A percentile compares a stretch with the other conserved stretches of the same genome.
Evolutionary conservation across 129 eudicot genomes (phyloP).

Genomic region (Silybum marianum): DNA sequence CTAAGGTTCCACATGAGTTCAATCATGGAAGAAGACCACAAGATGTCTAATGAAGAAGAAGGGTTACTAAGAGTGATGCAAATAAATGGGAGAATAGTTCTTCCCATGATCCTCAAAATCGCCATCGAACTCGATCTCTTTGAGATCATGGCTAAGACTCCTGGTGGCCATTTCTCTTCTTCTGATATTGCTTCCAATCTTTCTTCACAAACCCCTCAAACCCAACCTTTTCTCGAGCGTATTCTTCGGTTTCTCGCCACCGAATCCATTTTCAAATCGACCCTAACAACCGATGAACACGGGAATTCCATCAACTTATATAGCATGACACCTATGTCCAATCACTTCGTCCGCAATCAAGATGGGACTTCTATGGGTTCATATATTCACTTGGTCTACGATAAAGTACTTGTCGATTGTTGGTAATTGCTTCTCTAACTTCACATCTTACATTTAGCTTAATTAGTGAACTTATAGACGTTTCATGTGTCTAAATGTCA

Average conservation of each 20-base stretch:
- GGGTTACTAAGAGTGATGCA: conserved; percentile 10
- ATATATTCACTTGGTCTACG: conserved; percentile 23
- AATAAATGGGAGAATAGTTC: conserved; percentile 16
- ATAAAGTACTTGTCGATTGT: conserved; percentile 35
- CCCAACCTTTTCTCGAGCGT: conserved; percentile 41
- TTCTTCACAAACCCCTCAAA: conserved; percentile 28
- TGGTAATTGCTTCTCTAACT: conserved; percentile 20
- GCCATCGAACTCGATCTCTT: conserved; percentile 37
- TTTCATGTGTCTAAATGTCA: too few species aligned
- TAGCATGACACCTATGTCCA: conserved; percentile 35
- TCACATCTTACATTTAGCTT: too few species aligned
- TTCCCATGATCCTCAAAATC: conserved; percentile 45
- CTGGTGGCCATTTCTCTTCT: conserved; percentile 28
- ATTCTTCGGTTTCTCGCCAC: conserved; percentile 39
- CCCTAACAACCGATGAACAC: conserved; percentile 3
- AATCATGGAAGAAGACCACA: conserved; percentile 16
- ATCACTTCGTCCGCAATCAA: conserved; percentile 29
- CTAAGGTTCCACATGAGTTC: too few species aligned
- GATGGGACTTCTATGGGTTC: conserved; percentile 42
- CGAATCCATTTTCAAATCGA: conserved; percentile 21
- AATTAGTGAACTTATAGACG: too few species aligned
- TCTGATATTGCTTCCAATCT: conserved; percentile 38
- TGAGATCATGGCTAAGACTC: not conserved
- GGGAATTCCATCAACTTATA: conserved; percentile 23
- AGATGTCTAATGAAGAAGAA: conserved; percentile 24